phyloP scores from a whole-genome alignment of 2,329 filamentous ascomycete species.

The Graphium sp. region DNA sequence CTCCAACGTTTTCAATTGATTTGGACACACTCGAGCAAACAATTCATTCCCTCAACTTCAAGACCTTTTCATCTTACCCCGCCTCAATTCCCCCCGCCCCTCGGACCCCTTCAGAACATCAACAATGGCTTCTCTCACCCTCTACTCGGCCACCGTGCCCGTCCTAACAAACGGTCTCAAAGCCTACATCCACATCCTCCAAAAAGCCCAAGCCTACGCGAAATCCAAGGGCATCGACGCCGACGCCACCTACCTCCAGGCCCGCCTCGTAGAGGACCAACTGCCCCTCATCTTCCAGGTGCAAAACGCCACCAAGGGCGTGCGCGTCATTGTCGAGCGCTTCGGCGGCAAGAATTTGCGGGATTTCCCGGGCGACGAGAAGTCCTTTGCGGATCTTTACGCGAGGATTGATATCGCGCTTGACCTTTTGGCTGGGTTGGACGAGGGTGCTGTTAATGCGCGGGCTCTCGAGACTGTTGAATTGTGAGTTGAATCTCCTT shows the following conservation, averaged over 20 bases:
- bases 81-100: too few relatives aligned
- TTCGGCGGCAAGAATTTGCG: constrained; percentile 8
- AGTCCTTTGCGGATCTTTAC: constrained; percentile 14
- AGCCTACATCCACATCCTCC: constrained; percentile 1
- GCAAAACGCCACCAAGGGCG: constrained; percentile 12
- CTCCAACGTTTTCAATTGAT: too few relatives aligned
- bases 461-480: constrained; percentile 9
- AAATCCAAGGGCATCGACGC: background rate
- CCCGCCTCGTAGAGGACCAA: constrained; percentile 16
- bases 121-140: constrained; percentile 5
- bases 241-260: constrained; percentile 3
- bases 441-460: constrained; percentile 10
- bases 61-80: too few relatives aligned
- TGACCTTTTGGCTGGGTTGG: constrained; percentile 12
- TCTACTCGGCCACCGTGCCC: constrained; percentile 3
- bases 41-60: too few relatives aligned
- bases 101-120: background rate
- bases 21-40: too few relatives aligned
- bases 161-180: background rate
- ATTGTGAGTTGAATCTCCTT: constrained; percentile 11
- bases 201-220: constrained; percentile 2
- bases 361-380: constrained; percentile 12
- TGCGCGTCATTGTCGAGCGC: constrained; percentile 12
- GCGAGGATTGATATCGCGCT: constrained; percentile 13
- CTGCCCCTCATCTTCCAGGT: constrained; percentile 17